A percentile compares a stretch with the other conserved stretches of the same genome.
These are phyloP conservation scores for Spirogloea muscicola DNA, from an alignment of 139 green algal species.

Conservation along the genomic window DNA sequence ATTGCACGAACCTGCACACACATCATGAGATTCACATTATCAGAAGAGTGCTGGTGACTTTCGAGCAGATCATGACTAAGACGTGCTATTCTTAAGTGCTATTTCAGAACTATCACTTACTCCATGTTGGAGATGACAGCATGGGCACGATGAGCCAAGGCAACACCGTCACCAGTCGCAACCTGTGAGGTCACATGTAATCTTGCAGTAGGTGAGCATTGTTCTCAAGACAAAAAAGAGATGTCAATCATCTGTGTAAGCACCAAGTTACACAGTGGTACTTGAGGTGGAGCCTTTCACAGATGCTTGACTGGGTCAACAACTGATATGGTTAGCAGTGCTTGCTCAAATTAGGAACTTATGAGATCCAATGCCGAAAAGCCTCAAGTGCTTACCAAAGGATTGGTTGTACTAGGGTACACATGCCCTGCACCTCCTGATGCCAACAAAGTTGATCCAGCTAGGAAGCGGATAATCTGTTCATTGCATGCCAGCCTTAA, in stretches of 20 bases:
- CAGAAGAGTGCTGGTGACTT: neutral
- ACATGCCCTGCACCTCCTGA: conserved; percentile 83
- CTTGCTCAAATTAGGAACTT: too few relatives aligned
- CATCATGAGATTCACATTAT: neutral
- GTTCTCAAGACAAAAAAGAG: too few relatives aligned
- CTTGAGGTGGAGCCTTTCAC: too few relatives aligned
- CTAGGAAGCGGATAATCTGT: conserved; percentile 55
- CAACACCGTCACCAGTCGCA: conserved; percentile 89
- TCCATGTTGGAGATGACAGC: conserved; percentile 88
- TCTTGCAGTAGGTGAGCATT: neutral
- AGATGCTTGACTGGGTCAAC: too few relatives aligned
- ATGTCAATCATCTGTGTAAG: too few relatives aligned
- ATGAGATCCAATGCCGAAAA: too few relatives aligned
- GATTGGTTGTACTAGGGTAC: conserved; percentile 97
- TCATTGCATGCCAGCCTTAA: too few relatives aligned
- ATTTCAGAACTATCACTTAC: too few relatives aligned
- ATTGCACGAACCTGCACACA: conserved; percentile 76
- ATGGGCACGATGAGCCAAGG: conserved; percentile 80
- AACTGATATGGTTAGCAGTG: too few relatives aligned
- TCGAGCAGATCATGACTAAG: conserved; percentile 42
- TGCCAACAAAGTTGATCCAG: conserved; percentile 82
- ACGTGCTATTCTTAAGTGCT: conserved; percentile 1
- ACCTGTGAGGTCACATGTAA: conserved; percentile 25
- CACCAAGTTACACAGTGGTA: too few relatives aligned
- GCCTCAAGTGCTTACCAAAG: too few relatives aligned